Evolutionary conservation across 73 alveolate species (phyloP).

Genomic region (Paramecium bursaria): DNA sequence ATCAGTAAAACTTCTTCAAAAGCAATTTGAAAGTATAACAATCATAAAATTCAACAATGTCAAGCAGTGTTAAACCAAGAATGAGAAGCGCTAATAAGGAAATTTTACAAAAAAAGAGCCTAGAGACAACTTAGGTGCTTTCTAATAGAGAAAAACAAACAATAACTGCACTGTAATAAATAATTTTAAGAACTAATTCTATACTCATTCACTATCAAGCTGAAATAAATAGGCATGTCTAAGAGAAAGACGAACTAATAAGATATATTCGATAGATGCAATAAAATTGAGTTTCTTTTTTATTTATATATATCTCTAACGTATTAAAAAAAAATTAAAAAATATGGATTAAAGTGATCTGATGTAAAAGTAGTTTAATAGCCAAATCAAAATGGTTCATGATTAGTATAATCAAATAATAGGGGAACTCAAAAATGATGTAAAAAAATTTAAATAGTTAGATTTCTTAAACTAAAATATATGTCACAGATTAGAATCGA

Average conservation of each 20-base stretch:
- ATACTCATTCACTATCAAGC: background rate
- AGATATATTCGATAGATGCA: slow-evolving; percentile 5
- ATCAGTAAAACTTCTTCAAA: slow-evolving; percentile 31
- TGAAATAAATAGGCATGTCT: slow-evolving; percentile 24
- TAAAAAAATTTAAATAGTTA: slow-evolving; percentile 28
- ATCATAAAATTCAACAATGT: slow-evolving; percentile 44
- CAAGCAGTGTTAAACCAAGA: slow-evolving; percentile 58
- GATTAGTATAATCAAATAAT: slow-evolving; percentile 28
- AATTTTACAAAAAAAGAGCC: background rate
- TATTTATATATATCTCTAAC: slow-evolving; percentile 7
- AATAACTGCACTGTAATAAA: background rate
- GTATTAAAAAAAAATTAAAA: background rate
- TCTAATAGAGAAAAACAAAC: slow-evolving; percentile 39
- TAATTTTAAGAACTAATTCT: slow-evolving; percentile 38
- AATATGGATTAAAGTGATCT: background rate
- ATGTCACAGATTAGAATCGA: too few relatives aligned
- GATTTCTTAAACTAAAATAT: too few relatives aligned
- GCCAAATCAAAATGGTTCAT: background rate
- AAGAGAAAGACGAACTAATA: slow-evolving; percentile 42
- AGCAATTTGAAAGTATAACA: slow-evolving; percentile 6
- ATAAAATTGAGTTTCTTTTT: slow-evolving; percentile 2
- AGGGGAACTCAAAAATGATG: background rate
- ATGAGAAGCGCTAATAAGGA: slow-evolving; percentile 48
- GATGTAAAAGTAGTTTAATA: slow-evolving; percentile 18
- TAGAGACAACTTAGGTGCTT: slow-evolving; percentile 16